Evolutionary conservation across 129 eudicot genomes (phyloP).

Genomic region (Flaveria bidentis): DNA sequence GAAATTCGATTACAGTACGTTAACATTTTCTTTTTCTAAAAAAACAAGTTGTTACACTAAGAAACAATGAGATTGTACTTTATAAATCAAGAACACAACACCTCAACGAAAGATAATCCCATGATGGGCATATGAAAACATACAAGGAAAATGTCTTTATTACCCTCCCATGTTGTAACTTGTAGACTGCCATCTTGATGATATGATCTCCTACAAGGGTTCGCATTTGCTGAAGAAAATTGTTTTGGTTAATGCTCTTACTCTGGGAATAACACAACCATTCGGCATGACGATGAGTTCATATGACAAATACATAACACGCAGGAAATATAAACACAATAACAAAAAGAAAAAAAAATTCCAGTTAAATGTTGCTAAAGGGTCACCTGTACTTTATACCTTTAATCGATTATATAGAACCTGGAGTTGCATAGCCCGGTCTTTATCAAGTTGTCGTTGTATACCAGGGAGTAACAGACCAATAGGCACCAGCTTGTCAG

Average conservation of each 20-base stretch:
- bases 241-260: conserved; percentile 70
- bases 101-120: neutral
- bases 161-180: conserved; percentile 79
- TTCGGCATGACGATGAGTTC: neutral
- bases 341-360: neutral
- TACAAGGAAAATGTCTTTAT: neutral
- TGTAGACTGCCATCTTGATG: conserved; percentile 75
- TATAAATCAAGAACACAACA: neutral
- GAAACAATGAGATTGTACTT: too few relatives aligned
- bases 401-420: conserved; percentile 59
- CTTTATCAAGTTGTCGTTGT: conserved; percentile 84
- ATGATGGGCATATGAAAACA: neutral
- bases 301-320: conserved; percentile 3
- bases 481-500: conserved; percentile 67
- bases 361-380: conserved; percentile 7
- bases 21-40: too few relatives aligned
- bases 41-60: too few relatives aligned
- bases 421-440: conserved; percentile 79
- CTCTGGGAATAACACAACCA: conserved; percentile 46
- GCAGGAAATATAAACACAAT: neutral
- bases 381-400: conserved; percentile 38
- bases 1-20: too few relatives aligned
- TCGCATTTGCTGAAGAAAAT: conserved; percentile 72
- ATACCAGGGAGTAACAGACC: conserved; percentile 75
- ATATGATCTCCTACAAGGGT: conserved; percentile 87